These are phyloP conservation scores for Closterium sp. DNA, from an alignment of 139 green algal genomes.

Conservation along the genomic window DNA sequence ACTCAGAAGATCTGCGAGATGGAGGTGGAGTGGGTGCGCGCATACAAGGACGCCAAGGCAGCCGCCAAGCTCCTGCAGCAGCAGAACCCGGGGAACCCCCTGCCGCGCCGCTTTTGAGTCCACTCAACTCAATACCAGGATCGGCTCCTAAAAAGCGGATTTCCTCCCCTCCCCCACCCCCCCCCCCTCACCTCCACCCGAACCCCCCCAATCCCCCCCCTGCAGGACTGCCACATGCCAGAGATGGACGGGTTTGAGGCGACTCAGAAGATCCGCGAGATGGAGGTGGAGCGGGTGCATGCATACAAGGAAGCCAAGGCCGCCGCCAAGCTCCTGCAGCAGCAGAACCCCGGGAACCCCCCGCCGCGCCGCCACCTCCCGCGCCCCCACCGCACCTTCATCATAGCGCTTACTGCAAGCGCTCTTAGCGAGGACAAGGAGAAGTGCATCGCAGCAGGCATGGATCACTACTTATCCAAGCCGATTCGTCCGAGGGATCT, in stretches of 20 bases:
- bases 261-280: conserved; percentile 12
- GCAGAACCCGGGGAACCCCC: background rate
- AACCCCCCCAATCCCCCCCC: background rate
- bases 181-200: background rate
- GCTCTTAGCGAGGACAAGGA: conserved; percentile 25
- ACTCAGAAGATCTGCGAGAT: conserved; percentile 2
- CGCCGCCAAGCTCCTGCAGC: background rate
- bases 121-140: too few relatives aligned
- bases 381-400: conserved; percentile 33
- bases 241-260: conserved; percentile 30
- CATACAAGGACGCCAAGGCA: background rate
- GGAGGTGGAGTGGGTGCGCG: background rate
- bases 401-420: conserved; percentile 27
- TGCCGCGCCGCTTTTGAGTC: background rate
- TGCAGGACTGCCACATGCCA: conserved; percentile 59
- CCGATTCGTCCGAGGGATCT: conserved; percentile 25
- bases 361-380: background rate
- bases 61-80: background rate
- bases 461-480: conserved; percentile 34
- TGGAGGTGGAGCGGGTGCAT: background rate
- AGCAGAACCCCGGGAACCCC: background rate
- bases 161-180: too few relatives aligned
- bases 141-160: too few relatives aligned
- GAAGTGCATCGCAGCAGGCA: conserved; percentile 26
- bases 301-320: background rate